Base-by-base conservation (phyloP, 1,139 yeast species). In the Hyphopichia fennica region DNA sequence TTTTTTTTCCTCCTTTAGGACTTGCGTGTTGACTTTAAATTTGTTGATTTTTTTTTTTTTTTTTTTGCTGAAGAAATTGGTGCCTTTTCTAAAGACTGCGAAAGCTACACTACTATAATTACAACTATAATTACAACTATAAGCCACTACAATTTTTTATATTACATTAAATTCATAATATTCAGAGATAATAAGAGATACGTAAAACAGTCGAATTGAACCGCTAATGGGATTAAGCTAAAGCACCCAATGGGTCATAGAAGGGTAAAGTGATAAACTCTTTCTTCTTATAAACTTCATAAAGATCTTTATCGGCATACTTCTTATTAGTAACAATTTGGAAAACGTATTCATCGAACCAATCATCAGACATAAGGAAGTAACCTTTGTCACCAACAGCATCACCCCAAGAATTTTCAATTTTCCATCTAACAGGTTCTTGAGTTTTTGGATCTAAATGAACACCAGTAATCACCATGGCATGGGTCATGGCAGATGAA, bases 211-310 rank as follows among this genome's bases (percentile, higher is more conserved):
- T n/a, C n/a, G n/a, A n/a, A n/a, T n/a, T n/a, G n/a, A n/a, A 22
- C 10, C 9, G 10, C 25, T 22, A 7, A 7, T 22, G 25, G 9
- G 7, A 14, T 33, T 52, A 68, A 28, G 95, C 96, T 47, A 87
- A 70, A 2, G 95, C 85, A 40, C 95, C 95, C 87, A 88, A 84
- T 39, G 96, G 96, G 58, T 87, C 96, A 74, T 86, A 87, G 44
- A 81, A 82, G 37, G 95, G 95, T 45, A 87, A 72, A 10, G 75
- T 77, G 43, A 69, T 71, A 46, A 79, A 84, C 31, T 77, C 72
- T 50, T 77, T 74, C 37, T 68, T 62, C 63, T 77, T 75, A 58
- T 79, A 75, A 35, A 80, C 56, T 6, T 71, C 75, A 40, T 70
- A 69, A 31, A 73, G 65, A 47, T 68, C 61, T 56, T 70, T 67